A percentile compares a stretch with the other conserved stretches of the same genome.
These are phyloP conservation scores for Eucalyptus caleyi DNA, from an alignment of 345 rosid species.

Conservation along the genomic window DNA sequence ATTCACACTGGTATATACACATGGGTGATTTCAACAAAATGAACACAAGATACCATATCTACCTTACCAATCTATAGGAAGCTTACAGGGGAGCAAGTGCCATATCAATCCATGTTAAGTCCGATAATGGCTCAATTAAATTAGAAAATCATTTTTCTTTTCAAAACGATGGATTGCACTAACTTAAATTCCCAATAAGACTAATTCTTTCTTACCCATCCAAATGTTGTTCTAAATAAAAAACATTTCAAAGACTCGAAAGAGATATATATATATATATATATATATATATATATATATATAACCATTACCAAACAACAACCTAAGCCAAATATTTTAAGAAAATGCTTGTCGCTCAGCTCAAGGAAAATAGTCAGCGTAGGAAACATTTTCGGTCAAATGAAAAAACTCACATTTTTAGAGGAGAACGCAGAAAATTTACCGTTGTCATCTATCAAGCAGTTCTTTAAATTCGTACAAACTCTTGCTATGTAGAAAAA, in stretches of 20 bases:
- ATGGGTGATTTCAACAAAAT: not conserved
- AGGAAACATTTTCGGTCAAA: not conserved
- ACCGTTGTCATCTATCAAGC: accelerated
- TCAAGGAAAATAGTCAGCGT: not conserved
- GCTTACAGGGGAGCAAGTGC: not conserved
- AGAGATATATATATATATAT: not conserved
- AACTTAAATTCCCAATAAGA: not conserved
- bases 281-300: not conserved
- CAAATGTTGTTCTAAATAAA: not conserved
- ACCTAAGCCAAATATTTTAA: not conserved
- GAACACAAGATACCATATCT: not conserved
- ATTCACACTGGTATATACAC: not conserved
- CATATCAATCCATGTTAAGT: not conserved
- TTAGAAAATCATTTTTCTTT: not conserved
- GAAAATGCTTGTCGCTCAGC: not conserved
- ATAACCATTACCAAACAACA: not conserved
- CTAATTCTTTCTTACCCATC: not conserved
- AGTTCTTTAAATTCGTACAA: not conserved
- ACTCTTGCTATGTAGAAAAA: not conserved
- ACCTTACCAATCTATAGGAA: not conserved
- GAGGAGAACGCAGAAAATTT: not conserved
- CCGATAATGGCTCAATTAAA: not conserved
- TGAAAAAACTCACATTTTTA: not conserved
- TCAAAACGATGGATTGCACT: not conserved
- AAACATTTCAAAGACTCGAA: not conserved